Conservation (phyloP, 2,329 filamentous ascomycete species). For the Diaporthe longicolla region DNA sequence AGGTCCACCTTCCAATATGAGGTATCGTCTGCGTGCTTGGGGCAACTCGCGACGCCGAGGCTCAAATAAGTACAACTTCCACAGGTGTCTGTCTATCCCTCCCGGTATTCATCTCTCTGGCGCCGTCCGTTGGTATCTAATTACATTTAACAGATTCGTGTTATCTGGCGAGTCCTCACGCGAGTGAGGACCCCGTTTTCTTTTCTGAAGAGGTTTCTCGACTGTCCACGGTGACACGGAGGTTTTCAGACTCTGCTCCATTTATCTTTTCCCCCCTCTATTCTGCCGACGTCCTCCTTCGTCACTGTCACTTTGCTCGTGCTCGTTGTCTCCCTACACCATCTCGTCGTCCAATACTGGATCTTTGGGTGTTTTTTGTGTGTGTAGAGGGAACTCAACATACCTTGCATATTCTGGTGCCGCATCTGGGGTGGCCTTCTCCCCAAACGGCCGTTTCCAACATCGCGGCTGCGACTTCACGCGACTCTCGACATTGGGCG, state of each 20-base stretch:
- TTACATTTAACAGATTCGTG: constrained; percentile 25
- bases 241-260: constrained; percentile 12
- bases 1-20: constrained; percentile 21
- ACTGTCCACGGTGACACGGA: constrained; percentile 16
- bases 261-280: background rate
- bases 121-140: constrained; percentile 28
- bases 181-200: constrained; percentile 3
- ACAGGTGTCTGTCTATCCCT: constrained; percentile 27
- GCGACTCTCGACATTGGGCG: constrained; percentile 16
- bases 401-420: constrained; percentile 25
- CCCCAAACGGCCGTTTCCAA: constrained; percentile 42
- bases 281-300: background rate
- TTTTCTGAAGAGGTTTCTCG: constrained; percentile 14
- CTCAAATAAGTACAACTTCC: constrained; percentile 28
- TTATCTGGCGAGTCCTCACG: constrained; percentile 24
- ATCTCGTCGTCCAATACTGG: background rate
- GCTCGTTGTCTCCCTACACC: background rate
- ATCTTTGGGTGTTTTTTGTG: background rate
- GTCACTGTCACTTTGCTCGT: background rate
- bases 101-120: constrained; percentile 20
- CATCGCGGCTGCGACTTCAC: constrained; percentile 41
- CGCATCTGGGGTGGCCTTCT: constrained; percentile 21
- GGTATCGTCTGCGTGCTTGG: constrained; percentile 25
- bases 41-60: constrained; percentile 18
- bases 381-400: constrained; percentile 9